Base-by-base conservation (phyloP, 129 eudicot genomes). In the Saposhnikovia divaricata region DNA sequence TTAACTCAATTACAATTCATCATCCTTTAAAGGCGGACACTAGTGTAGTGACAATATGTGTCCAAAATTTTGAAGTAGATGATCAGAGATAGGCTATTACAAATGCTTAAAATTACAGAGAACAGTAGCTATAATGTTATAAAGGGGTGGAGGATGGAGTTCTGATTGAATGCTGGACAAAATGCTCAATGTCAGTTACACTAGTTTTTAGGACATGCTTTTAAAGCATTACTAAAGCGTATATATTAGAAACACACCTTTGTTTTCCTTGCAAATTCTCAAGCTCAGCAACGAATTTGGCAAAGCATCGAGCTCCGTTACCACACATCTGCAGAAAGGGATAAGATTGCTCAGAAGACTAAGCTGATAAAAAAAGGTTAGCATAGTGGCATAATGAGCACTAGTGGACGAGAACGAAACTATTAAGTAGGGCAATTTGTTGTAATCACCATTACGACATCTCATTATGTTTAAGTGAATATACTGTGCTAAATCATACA, bases 241-340 rank as follows among this genome's bases (percentile, higher is more conserved):
- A 28, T 63, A 28, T 19, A 28, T 3, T 27, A 66, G 19, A 79
- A 55, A 66, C 45, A 25, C 80, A 96, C 98, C 99, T 90, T 82
- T 89, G 90, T 79, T 45, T 88, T 82, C 99, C 98, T 18, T 85
- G 84, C 42, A 85, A 83, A 83, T 86, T 86, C 53, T 92, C 93
- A 82, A 96, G 97, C 85, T 96, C 98, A 6, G 93, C 83, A 53
- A 96, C 83, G 78, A 86, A 96, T 85, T 89, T 90, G 80, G 99
- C 99, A 85, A 96, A 91, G 93, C 99, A 96, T 73, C 97, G 88
- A 68, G 92, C 97, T 82, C 99, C 99, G 85, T 96, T 96, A 57
- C 99, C 99, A 48, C 99, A 96, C 99, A 96, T 96, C 99, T 93
- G 80, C 65, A 65, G 45, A 74, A 46, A 43, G 11, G 61, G 40